These are phyloP conservation scores for Allium cepa DNA, from an alignment of 106 monocot genomes.

Conservation along the genomic window DNA sequence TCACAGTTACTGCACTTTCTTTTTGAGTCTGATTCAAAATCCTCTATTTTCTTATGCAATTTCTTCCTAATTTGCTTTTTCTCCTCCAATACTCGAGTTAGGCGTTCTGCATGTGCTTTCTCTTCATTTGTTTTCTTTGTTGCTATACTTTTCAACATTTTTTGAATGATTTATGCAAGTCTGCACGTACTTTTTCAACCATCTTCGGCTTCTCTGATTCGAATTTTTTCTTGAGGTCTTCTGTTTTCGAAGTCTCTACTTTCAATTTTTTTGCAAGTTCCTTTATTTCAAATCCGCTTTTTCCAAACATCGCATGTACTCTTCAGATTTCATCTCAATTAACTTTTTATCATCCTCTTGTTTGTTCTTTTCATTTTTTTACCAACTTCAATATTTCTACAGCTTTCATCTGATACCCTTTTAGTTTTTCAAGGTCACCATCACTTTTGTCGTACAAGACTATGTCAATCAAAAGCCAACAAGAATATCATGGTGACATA, in stretches of 20 bases:
- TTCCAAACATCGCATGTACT: slow-evolving; percentile 35
- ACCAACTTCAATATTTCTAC: slow-evolving; percentile 38
- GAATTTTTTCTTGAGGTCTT: too few species aligned
- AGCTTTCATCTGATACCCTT: slow-evolving; percentile 46
- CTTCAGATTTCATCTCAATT: slow-evolving; percentile 47
- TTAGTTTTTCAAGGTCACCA: too few species aligned
- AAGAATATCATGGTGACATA: too few species aligned
- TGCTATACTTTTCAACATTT: slow-evolving; percentile 32
- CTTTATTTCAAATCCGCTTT: slow-evolving; percentile 41
- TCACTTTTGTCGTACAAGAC: too few species aligned
- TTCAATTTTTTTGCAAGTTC: slow-evolving; percentile 39
- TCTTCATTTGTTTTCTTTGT: slow-evolving; percentile 42
- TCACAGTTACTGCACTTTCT: background rate
- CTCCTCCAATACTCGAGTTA: slow-evolving; percentile 40
- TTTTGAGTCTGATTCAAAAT: slow-evolving; percentile 5
- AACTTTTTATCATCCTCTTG: slow-evolving; percentile 41
- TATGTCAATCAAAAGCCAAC: too few species aligned
- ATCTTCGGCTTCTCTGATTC: too few species aligned
- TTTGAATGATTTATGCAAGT: slow-evolving; percentile 28
- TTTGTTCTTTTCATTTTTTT: slow-evolving; percentile 53
- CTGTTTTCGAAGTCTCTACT: slow-evolving; percentile 37
- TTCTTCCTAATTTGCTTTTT: slow-evolving; percentile 42
- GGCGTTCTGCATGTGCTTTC: slow-evolving; percentile 31
- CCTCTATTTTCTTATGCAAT: slow-evolving; percentile 39
- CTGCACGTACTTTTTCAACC: too few species aligned